phyloP scores from a whole-genome alignment of 2,329 filamentous ascomycete genomes.

The Sordariomycetes sp. region DNA sequence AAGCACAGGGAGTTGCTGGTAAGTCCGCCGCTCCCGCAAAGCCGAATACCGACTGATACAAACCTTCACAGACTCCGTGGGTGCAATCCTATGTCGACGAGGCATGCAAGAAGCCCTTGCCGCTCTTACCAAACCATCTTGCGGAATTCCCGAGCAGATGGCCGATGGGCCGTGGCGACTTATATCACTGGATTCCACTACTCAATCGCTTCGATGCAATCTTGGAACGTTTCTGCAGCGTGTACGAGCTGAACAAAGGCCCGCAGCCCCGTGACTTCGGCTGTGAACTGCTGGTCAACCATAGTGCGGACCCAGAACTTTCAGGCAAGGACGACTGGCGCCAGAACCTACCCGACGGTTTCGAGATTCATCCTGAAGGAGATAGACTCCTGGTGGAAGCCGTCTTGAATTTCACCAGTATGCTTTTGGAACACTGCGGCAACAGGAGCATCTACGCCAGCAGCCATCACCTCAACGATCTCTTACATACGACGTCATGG shows the following conservation, averaged over 20 bases:
- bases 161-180: conserved; percentile 90
- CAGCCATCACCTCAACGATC: conserved; percentile 78
- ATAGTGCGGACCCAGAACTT: conserved; percentile 15
- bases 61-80: conserved; percentile 68
- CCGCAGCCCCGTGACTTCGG: conserved; percentile 74
- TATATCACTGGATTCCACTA: conserved; percentile 96
- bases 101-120: conserved; percentile 60
- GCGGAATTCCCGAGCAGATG: conserved; percentile 77
- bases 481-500: conserved; percentile 80
- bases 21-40: conserved; percentile 26
- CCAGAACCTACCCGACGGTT: conserved; percentile 2
- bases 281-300: conserved; percentile 53
- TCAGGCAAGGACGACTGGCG: conserved; percentile 2
- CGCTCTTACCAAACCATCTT: conserved; percentile 69
- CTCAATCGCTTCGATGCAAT: conserved; percentile 90
- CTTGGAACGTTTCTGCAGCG: conserved; percentile 69
- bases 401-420: conserved; percentile 75
- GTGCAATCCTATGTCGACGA: conserved; percentile 70
- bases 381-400: conserved; percentile 73
- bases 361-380: conserved; percentile 45
- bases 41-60: too few species aligned
- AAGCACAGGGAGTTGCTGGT: conserved; percentile 62
- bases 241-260: conserved; percentile 71
- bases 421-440: conserved; percentile 88
- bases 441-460: conserved; percentile 95